Percentiles rank a stretch among this genome's conserved stretches.
Evolutionary conservation across 192 early-diverging fungal species (phyloP).

Genomic region (Backusella liffmaniae): DNA sequence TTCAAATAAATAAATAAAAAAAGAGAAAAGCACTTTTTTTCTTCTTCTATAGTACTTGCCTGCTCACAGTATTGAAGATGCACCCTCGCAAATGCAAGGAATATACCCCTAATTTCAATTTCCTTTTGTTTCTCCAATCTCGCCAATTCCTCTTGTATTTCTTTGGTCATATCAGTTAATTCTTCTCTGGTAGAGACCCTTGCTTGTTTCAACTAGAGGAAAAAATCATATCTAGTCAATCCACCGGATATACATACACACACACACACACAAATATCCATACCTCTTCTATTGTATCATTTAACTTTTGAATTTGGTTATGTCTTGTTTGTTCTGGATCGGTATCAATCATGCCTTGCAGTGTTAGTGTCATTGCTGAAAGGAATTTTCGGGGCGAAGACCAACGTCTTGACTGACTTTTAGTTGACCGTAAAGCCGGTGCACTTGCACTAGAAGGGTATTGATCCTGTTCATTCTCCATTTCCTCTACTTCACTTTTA

Average conservation of each 20-base stretch:
- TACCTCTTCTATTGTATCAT: slow-evolving; percentile 67
- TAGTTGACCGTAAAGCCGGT: slow-evolving; percentile 19
- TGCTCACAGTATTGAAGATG: slow-evolving; percentile 69
- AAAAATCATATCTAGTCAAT: neutral
- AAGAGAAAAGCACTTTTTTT: neutral
- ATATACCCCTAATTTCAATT: slow-evolving; percentile 70
- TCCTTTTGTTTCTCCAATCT: slow-evolving; percentile 92
- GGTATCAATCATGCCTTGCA: slow-evolving; percentile 94
- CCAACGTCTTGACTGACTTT: slow-evolving; percentile 36
- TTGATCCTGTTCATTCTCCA: neutral
- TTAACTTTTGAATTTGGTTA: slow-evolving; percentile 78
- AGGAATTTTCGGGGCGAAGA: slow-evolving; percentile 46
- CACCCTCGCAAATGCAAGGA: slow-evolving; percentile 68
- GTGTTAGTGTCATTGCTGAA: slow-evolving; percentile 53
- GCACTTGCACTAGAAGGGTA: slow-evolving; percentile 23
- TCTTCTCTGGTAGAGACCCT: slow-evolving; percentile 44
- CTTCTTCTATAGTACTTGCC: slow-evolving; percentile 25
- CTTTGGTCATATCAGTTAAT: slow-evolving; percentile 69
- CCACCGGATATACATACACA: neutral
- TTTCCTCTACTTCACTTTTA: neutral
- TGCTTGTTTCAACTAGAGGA: neutral
- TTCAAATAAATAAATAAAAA: neutral
- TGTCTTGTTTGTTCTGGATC: slow-evolving; percentile 89
- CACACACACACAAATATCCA: too few species aligned
- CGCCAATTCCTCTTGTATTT: slow-evolving; percentile 84